Percentiles rank a stretch among this genome's conserved stretches.
These are phyloP conservation scores for Fraxinus xanthoxyloides DNA, from an alignment of 305 asterid species.

Conservation along the genomic window DNA sequence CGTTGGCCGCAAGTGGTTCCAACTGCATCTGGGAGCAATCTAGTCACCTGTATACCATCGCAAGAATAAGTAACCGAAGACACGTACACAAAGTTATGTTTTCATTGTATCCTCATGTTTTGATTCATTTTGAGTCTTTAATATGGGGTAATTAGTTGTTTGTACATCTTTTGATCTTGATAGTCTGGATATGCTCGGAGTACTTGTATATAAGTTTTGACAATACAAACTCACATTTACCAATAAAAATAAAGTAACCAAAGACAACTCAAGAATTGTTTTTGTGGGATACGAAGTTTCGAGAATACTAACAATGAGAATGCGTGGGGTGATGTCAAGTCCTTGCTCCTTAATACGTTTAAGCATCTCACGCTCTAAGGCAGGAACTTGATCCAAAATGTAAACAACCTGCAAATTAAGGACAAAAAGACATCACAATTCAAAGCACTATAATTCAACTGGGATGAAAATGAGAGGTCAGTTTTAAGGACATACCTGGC, in stretches of 20 bases:
- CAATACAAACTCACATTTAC: too few species aligned
- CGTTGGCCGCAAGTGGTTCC: conserved; percentile 81
- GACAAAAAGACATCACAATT: not conserved
- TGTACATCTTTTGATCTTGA: too few species aligned
- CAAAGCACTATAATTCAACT: not conserved
- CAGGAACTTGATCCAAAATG: conserved; percentile 91
- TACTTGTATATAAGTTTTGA: too few species aligned
- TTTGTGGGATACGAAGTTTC: not conserved
- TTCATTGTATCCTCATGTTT: too few species aligned
- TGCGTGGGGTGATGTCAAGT: conserved; percentile 67
- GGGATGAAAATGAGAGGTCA: not conserved
- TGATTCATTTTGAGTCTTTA: too few species aligned
- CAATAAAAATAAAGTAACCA: too few species aligned
- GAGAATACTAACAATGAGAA: conserved; percentile 55
- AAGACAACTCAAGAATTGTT: too few species aligned
- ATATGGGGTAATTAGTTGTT: too few species aligned
- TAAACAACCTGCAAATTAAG: conserved; percentile 59
- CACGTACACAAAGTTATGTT: too few species aligned
- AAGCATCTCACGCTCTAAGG: conserved; percentile 73
- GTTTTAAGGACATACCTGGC: conserved; percentile 45
- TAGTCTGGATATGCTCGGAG: too few species aligned
- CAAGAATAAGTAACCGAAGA: too few species aligned
- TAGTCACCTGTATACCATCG: conserved; percentile 48
- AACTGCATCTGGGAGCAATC: conserved; percentile 76
- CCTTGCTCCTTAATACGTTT: conserved; percentile 86